These are phyloP conservation scores for Ceratobasidium sp. DNA, from an alignment of 1,284 basidiomycete species.

Conservation along the genomic window DNA sequence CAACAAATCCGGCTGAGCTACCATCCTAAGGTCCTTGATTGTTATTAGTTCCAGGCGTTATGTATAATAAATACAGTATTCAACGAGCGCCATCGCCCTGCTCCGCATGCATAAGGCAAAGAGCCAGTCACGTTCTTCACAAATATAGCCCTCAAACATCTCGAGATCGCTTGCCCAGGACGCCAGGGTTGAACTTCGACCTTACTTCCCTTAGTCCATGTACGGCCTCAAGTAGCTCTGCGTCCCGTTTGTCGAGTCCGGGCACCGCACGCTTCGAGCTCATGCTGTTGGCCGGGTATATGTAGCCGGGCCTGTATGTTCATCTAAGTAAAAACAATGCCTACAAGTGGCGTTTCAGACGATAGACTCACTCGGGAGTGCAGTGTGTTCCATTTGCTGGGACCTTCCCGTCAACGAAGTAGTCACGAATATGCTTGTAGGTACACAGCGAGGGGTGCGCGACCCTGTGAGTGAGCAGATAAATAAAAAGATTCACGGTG, in stretches of 20 bases:
- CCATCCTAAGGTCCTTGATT: no score
- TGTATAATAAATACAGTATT: no score
- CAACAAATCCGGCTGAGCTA: no score
- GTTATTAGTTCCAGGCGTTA: no score
- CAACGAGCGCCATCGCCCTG: no score
- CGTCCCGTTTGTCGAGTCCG: conserved; percentile 16
- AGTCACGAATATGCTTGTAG: conserved; percentile 47
- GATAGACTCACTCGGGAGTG: conserved; percentile 29
- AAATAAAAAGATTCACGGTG: no score
- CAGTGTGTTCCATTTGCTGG: conserved; percentile 50
- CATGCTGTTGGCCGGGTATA: conserved; percentile 18
- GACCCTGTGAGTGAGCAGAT: background rate
- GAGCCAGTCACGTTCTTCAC: no score
- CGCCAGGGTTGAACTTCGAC: background rate
- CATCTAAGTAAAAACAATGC: background rate
- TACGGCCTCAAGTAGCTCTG: background rate
- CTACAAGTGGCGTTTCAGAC: background rate
- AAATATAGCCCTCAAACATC: no score
- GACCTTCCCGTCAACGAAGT: conserved; percentile 51
- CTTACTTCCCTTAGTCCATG: background rate
- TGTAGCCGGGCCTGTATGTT: conserved; percentile 9
- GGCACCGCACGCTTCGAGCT: background rate
- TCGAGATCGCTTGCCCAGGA: no score
- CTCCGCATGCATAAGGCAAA: no score
- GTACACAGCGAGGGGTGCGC: conserved; percentile 53